phyloP scores from a whole-genome alignment of 2,329 filamentous ascomycete species.

The Pseudogymnoascus sp. region DNA sequence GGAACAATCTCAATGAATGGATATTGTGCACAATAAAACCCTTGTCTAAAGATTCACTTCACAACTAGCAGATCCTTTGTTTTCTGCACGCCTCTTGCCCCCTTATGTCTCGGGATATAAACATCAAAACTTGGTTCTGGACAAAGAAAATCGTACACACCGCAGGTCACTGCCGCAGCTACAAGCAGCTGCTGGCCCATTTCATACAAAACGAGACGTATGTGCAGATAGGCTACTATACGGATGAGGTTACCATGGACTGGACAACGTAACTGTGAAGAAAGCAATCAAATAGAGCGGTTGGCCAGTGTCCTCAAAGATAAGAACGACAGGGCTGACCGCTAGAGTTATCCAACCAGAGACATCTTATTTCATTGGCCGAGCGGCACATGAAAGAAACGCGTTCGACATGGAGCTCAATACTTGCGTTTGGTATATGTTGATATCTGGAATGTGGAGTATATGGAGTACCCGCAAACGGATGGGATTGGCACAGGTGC shows the following conservation, averaged over 20 bases:
- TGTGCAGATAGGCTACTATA: not conserved
- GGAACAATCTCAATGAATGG: conserved; percentile 1
- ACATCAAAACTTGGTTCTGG: not conserved
- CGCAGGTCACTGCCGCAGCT: not conserved
- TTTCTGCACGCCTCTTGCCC: not conserved
- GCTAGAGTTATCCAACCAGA: not conserved
- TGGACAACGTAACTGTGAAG: not conserved
- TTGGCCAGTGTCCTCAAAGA: not conserved
- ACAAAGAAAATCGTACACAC: not conserved
- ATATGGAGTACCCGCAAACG: conserved; percentile 1
- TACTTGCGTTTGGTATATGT: conserved; percentile 1
- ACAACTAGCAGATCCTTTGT: not conserved
- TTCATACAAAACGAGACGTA: not conserved
- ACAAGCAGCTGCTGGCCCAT: not conserved
- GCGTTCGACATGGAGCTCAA: not conserved
- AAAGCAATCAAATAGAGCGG: not conserved
- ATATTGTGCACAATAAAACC: conserved; percentile 8
- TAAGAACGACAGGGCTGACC: not conserved
- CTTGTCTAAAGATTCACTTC: conserved; percentile 1
- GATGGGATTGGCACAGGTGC: not conserved
- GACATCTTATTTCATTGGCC: not conserved
- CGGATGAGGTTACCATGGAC: not conserved
- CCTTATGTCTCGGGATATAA: not conserved
- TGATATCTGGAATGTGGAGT: not conserved
- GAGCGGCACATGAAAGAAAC: not conserved